A percentile compares a stretch with the other conserved stretches of the same genome.
Evolutionary conservation across 73 alveolate genomes (phyloP).

Genomic region (Uronychia binucleata): DNA sequence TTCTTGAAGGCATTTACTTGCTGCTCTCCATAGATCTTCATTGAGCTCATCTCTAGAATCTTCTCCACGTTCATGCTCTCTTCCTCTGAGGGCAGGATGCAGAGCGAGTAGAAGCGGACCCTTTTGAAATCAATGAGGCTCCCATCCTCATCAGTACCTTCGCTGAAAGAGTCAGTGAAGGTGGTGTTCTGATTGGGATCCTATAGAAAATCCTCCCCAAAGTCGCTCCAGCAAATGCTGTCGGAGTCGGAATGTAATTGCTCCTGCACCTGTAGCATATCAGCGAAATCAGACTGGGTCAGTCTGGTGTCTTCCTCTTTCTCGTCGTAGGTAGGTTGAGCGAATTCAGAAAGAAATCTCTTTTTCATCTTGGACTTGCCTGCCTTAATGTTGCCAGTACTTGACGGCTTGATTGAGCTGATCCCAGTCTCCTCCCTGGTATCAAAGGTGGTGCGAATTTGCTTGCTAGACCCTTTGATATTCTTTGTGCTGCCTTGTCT

Average conservation of each 20-base stretch:
- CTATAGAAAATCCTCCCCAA: neutral
- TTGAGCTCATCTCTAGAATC: neutral
- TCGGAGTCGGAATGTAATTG: neutral
- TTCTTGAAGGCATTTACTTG: neutral
- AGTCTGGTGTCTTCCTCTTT: neutral
- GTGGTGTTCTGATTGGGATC: neutral
- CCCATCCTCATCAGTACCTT: neutral
- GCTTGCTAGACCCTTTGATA: neutral
- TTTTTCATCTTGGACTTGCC: neutral
- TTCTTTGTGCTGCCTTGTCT: neutral
- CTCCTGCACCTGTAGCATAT: neutral
- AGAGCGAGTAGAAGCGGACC: constrained; percentile 43
- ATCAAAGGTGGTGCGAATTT: neutral
- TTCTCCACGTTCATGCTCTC: constrained; percentile 3
- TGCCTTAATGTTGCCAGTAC: neutral
- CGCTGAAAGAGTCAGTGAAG: neutral
- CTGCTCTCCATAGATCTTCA: too few relatives aligned
- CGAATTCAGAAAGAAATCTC: neutral
- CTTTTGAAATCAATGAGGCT: neutral
- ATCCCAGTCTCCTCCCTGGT: neutral
- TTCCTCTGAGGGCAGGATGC: constrained; percentile 56
- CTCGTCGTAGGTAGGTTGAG: neutral
- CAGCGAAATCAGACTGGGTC: neutral
- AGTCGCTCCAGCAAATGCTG: neutral
- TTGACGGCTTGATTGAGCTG: neutral